Evolutionary conservation across 169 alveolate species (phyloP).

Genomic region (Plasmodium coatneyi): DNA sequence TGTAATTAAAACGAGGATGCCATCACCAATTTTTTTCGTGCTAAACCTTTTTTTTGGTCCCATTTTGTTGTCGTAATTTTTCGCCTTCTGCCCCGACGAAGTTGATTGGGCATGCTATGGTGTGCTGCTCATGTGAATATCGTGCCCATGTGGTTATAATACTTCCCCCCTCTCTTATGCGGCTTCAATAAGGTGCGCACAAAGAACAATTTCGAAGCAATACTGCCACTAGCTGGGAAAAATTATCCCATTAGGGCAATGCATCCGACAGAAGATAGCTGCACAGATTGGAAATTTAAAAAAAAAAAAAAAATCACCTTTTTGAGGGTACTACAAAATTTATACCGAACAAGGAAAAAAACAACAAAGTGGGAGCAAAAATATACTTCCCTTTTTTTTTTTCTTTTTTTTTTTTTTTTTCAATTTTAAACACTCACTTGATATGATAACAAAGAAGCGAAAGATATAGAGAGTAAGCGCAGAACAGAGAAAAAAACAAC

Average conservation of each 20-base stretch:
- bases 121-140: neutral
- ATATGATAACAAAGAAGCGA: neutral
- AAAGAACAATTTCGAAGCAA: neutral
- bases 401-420: neutral
- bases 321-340: neutral
- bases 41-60: neutral
- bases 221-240: neutral
- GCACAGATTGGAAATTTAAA: neutral
- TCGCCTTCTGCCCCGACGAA: neutral
- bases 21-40: neutral
- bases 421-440: neutral
- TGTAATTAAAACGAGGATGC: neutral
- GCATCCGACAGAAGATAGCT: neutral
- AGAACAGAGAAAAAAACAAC: conserved; percentile 4
- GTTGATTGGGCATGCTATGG: neutral
- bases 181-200: neutral
- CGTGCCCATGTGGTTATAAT: neutral
- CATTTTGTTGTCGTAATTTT: neutral
- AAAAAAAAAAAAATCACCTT: neutral
- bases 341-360: neutral
- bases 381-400: neutral
- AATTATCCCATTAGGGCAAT: neutral
- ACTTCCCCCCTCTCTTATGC: neutral
- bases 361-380: neutral
- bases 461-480: neutral